A percentile compares a stretch with the other conserved stretches of the same genome.
Conservation (phyloP, 345 rosid genomes). For the Eucalyptus sp. region DNA sequence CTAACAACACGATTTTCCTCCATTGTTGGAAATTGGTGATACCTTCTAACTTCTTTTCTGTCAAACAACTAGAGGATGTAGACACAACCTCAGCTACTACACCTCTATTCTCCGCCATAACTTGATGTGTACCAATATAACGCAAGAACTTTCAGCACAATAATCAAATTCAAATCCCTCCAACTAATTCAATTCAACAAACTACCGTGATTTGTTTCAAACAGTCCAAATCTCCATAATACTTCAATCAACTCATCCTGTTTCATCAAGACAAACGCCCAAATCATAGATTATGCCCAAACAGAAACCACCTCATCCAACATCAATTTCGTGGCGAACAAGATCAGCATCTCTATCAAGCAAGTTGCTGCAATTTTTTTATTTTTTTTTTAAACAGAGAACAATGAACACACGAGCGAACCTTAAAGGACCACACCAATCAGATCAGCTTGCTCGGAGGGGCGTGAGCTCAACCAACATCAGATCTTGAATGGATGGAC, state of each 20-base stretch:
- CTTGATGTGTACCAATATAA: not conserved
- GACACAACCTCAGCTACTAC: not conserved
- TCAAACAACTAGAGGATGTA: not conserved
- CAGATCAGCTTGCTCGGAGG: not conserved
- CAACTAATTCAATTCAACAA: too few species aligned
- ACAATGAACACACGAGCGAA: not conserved
- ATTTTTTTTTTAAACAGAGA: accelerated
- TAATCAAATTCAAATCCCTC: not conserved
- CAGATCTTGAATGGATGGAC: not conserved
- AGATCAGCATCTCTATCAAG: not conserved
- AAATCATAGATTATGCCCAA: not conserved
- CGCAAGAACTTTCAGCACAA: not conserved
- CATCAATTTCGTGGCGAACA: not conserved
- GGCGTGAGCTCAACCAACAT: not conserved
- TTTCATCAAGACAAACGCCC: not conserved
- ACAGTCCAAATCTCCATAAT: not conserved
- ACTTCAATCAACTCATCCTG: not conserved
- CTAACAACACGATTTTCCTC: not conserved
- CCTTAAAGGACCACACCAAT: not conserved
- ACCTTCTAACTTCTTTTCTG: not conserved
- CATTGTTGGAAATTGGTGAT: not conserved
- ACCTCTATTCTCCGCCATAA: not conserved
- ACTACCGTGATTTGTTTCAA: too few species aligned
- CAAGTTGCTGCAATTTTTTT: not conserved
- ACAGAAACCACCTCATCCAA: not conserved